Percentiles rank a stretch among this genome's conserved stretches.
phyloP scores from a whole-genome alignment of 2,329 filamentous ascomycete species.

The Scopulariopsis brevicaulis region DNA sequence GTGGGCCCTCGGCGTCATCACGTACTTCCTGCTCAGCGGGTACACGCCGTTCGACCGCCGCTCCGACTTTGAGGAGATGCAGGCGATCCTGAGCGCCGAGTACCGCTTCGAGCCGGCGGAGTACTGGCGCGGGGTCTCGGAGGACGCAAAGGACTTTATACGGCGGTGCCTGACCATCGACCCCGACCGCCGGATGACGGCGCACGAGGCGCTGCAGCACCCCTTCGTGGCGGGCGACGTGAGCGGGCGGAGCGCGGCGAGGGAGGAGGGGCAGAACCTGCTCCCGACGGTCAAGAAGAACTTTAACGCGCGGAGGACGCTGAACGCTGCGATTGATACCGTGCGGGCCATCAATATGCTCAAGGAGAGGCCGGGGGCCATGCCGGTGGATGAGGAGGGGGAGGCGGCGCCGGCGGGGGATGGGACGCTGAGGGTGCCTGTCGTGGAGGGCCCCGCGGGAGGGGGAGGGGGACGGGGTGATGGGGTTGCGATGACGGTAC shows the following conservation, averaged over 20 bases:
- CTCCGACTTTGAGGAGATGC: slow-evolving; percentile 97
- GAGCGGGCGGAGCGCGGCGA: slow-evolving; percentile 25
- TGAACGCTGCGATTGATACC: slow-evolving; percentile 61
- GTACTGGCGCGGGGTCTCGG: slow-evolving; percentile 92
- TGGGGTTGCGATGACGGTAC: background rate
- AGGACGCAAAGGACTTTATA: slow-evolving; percentile 84
- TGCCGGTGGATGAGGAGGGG: slow-evolving; percentile 29
- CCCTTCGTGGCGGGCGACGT: slow-evolving; percentile 49
- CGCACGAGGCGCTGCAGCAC: slow-evolving; percentile 64
- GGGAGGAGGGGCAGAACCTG: slow-evolving; percentile 46
- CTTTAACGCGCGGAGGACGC: slow-evolving; percentile 57
- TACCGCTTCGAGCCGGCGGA: slow-evolving; percentile 91
- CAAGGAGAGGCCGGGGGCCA: slow-evolving; percentile 40
- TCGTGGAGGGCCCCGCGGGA: slow-evolving; percentile 4
- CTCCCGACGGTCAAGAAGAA: slow-evolving; percentile 63
- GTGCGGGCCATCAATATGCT: slow-evolving; percentile 62
- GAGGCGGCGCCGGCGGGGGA: slow-evolving; percentile 40
- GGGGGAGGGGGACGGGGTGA: slow-evolving; percentile 33
- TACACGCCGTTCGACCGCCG: slow-evolving; percentile 98
- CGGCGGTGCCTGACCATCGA: slow-evolving; percentile 85
- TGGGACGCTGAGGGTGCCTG: slow-evolving; percentile 12
- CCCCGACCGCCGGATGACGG: slow-evolving; percentile 76
- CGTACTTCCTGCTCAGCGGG: slow-evolving; percentile 94
- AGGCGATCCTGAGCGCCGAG: slow-evolving; percentile 92
- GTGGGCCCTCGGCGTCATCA: slow-evolving; percentile 97